phyloP scores from a whole-genome alignment of 345 rosid species.

The Sonneratia alba region DNA sequence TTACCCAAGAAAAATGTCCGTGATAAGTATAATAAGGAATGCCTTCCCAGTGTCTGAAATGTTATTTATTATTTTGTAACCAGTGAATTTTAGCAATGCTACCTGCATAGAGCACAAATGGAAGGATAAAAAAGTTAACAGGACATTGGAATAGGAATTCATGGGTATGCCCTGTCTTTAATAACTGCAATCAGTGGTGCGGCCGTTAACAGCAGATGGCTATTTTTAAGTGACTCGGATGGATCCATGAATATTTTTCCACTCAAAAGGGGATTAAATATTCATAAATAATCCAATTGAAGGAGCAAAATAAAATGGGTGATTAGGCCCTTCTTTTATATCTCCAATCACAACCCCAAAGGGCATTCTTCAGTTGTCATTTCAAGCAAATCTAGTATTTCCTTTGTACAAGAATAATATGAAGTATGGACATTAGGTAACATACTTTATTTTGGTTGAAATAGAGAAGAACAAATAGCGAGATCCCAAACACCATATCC shows the following conservation, averaged over 20 bases:
- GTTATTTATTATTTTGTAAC: conserved; percentile 72
- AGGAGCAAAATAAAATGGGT: background rate
- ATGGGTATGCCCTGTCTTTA: background rate
- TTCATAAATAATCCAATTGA: background rate
- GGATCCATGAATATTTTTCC: background rate
- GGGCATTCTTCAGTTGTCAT: background rate
- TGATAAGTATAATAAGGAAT: conserved; percentile 62
- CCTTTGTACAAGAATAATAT: background rate
- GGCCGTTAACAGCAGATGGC: background rate
- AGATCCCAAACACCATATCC: conserved; percentile 80
- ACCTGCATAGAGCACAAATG: conserved; percentile 40
- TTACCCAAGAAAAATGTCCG: conserved; percentile 88
- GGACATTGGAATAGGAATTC: background rate
- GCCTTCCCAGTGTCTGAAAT: conserved; percentile 87
- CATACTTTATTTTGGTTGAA: conserved; percentile 84
- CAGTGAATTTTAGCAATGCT: conserved; percentile 89
- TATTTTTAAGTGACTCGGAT: background rate
- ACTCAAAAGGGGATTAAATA: background rate
- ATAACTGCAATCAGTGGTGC: background rate
- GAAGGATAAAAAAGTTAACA: conserved; percentile 2
- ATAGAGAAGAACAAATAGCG: conserved; percentile 63
- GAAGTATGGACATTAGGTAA: background rate
- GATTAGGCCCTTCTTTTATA: background rate
- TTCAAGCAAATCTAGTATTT: background rate
- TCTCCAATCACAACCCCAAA: background rate